Base-by-base conservation (phyloP, 441 rosid species). In the Hura crepitans region DNA sequence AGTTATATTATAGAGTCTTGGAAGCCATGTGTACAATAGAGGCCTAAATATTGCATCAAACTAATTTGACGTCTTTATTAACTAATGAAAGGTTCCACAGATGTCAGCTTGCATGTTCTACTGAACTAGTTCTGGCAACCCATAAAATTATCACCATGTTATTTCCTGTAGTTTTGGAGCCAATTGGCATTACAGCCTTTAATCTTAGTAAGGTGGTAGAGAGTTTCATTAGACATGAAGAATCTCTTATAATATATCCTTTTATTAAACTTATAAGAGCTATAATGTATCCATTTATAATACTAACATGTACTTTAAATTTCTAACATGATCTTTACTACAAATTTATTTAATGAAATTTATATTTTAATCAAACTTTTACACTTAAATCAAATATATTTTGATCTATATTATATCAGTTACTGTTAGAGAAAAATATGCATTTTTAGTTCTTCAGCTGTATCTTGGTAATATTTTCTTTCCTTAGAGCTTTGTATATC, bases 151-250 rank as follows among this genome's bases (percentile, higher is more conserved):
- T 87, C 46, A 91, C 97, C 23, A 92, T 92, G 99, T 69, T 92
- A 82, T 96, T 92, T 71, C 99, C 99, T 43, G 95, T 97, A 23
- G 99, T 96, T 80, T 77, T 96, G 72, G 97, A 96, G 79, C 82
- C 89, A 82, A 96, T 97, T 74, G 99, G 99, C 58, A 92, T 96
- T 72, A 92, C 98, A 72, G 95, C 98, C 66, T 96, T 96, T 86
- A 98, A 96, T 84, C 89, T 96, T 61, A 89, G 99, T 86, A 96
- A 96, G 86, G 98, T 91, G 74, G 92, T 96, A 69, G 99, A 96
- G 84, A 88, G 98, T 85, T 96, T 96, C 80, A 84, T 96, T 70
- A 85, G 99, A 74, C 96, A 92, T 61, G 99, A 96, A 78, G 99
- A 90, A 17, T 85, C 98, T 79, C 89, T 96, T 2, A n/a, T n/a